Base-by-base conservation (phyloP, 2,329 filamentous ascomycete genomes). In the Beauveria scarabaeidicola region DNA sequence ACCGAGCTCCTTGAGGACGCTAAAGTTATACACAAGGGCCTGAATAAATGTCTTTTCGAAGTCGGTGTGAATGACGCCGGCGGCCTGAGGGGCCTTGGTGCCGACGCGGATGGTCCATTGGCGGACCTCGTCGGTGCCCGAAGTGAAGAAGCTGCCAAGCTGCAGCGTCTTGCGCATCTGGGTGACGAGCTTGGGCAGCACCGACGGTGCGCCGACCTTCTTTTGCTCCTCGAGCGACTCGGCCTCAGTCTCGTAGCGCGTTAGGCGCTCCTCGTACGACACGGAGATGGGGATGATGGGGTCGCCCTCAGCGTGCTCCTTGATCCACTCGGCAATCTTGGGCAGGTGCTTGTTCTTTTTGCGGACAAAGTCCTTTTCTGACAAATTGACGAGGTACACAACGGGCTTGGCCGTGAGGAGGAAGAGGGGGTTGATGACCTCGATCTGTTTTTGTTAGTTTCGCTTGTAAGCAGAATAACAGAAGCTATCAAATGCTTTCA, bases 41-140 rank as follows among this genome's bases (percentile, higher is more conserved):
- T 99, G 95, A 69, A 99, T 99, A 73, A 99, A 99, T 0, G 95
- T 99, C 86, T 99, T 99, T 77, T 99, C 94, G 66, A 99, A 97
- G 73, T 99, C 94, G 66, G 88, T 90, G 78, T 99, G 94, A 67
- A 99, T 99, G 64, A 99, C 94, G 81, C 94, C 94, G 41, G 94
- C 94, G 51, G 94, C 94, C 71, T 95, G 89, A 19, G 94, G 94
- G n/a, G 94, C 94, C 81, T 99, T 99, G 72, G 88, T 96, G 67
- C 91, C 92, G 70, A 90, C 92, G 61, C 94, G 86, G 72, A 99
- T 91, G 27, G 94, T 99, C 95, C 94, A 99, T 78, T 99, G 94
- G 68, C 94, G 85, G 65, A 99, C 94, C 78, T 99, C 94, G 72
- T 99, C 95, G 25, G 91, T 77, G 69, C 94, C 94, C 38, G 89